Conservation (phyloP, 352 stramenopile genomes). For the Globisporangium heterothallicum region DNA sequence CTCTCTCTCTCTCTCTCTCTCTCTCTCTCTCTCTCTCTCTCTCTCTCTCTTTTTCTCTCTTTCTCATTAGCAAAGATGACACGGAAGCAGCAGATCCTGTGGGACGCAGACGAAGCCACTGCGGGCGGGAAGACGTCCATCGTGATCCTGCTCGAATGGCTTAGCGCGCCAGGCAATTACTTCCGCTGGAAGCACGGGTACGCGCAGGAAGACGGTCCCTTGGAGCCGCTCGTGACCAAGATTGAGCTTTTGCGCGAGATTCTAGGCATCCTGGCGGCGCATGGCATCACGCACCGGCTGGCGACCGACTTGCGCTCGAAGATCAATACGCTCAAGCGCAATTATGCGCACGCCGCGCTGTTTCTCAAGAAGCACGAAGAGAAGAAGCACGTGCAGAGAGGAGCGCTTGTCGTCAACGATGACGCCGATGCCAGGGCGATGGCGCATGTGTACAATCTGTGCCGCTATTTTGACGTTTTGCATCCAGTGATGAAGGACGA, state of each 20-base stretch:
- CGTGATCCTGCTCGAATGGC: constrained; percentile 44
- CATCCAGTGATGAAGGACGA: constrained; percentile 11
- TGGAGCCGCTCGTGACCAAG: constrained; percentile 11
- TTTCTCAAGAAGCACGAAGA: constrained; percentile 11
- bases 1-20: background rate
- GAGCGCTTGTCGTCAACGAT: background rate
- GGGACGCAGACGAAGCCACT: constrained; percentile 22
- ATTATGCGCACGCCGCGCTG: constrained; percentile 7
- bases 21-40: background rate
- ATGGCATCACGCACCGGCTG: constrained; percentile 14
- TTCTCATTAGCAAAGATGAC: background rate
- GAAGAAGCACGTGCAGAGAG: constrained; percentile 4
- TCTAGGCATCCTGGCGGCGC: constrained; percentile 1
- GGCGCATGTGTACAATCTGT: constrained; percentile 10
- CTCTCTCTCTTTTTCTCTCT: background rate
- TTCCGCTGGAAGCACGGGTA: constrained; percentile 26
- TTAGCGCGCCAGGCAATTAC: constrained; percentile 32
- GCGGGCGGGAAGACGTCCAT: constrained; percentile 37
- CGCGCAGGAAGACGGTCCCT: background rate
- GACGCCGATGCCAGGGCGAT: constrained; percentile 7
- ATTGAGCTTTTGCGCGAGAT: constrained; percentile 16
- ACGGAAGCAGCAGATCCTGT: constrained; percentile 4
- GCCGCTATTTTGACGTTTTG: constrained; percentile 11
- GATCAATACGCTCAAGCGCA: constrained; percentile 12
- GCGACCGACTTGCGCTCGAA: constrained; percentile 16